A percentile compares a stretch with the other conserved stretches of the same genome.
Conservation (phyloP, 73 alveolate species). For the Paramecium primaurelia region DNA sequence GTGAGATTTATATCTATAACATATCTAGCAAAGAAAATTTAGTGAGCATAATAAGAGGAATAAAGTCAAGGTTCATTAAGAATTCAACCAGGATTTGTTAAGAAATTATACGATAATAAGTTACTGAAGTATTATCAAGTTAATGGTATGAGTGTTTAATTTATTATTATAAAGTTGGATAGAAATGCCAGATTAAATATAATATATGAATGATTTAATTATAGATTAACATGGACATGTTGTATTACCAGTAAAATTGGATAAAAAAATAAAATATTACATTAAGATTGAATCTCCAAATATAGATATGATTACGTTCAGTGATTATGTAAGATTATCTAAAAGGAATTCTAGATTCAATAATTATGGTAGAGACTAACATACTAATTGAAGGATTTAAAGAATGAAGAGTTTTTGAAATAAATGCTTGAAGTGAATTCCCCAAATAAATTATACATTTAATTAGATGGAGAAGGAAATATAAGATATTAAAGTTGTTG, state of each 20-base stretch:
- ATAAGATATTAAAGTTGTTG: constrained; percentile 9
- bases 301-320: constrained; percentile 34
- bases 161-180: background rate
- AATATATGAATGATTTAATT: constrained; percentile 13
- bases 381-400: background rate
- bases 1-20: background rate
- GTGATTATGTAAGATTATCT: constrained; percentile 27
- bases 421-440: constrained; percentile 17
- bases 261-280: background rate
- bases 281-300: constrained; percentile 2
- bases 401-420: constrained; percentile 6
- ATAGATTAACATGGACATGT: constrained; percentile 26
- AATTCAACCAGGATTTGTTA: constrained; percentile 4
- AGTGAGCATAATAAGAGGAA: constrained; percentile 3
- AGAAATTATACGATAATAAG: background rate
- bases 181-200: constrained; percentile 33
- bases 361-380: constrained; percentile 34
- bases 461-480: background rate
- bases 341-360: background rate
- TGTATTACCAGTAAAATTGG: background rate
- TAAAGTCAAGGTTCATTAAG: constrained; percentile 5
- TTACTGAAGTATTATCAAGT: background rate
- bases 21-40: background rate
- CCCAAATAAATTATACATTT: background rate
- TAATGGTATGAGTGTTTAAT: background rate